Evolutionary conservation across 768 basidiomycete species (phyloP).

Genomic region (Cubamyces sp.): DNA sequence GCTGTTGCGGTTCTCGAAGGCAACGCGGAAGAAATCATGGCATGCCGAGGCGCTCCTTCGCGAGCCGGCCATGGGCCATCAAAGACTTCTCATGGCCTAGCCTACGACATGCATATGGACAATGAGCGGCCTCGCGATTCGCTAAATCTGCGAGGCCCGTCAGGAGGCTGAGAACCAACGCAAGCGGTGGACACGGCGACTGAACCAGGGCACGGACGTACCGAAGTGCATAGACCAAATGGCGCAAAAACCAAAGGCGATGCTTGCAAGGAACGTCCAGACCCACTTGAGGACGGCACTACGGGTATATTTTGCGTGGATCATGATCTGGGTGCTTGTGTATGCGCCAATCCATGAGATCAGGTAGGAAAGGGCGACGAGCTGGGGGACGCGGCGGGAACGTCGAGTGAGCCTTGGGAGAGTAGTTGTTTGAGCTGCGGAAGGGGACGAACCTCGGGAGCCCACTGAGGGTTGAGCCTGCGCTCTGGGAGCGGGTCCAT

Average conservation of each 20-base stretch:
- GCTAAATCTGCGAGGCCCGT: background rate
- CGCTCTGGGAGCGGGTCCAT: slow-evolving; percentile 30
- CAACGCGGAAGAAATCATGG: background rate
- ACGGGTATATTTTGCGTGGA: slow-evolving; percentile 36
- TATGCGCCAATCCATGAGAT: slow-evolving; percentile 38
- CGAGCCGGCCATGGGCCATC: background rate
- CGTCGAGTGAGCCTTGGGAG: background rate
- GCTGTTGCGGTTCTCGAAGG: background rate
- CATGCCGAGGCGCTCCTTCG: background rate
- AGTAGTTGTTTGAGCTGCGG: background rate
- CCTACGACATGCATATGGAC: too few species aligned
- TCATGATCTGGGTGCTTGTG: slow-evolving; percentile 36
- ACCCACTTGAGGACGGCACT: slow-evolving; percentile 25
- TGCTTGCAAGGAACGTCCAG: slow-evolving; percentile 34
- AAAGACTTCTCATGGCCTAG: too few species aligned
- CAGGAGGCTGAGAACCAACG: background rate
- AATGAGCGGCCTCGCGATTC: too few species aligned
- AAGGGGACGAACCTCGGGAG: slow-evolving; percentile 28
- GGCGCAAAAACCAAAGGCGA: slow-evolving; percentile 35
- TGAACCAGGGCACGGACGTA: slow-evolving; percentile 15
- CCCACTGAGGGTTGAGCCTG: slow-evolving; percentile 32
- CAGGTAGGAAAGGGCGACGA: slow-evolving; percentile 34
- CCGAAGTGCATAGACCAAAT: slow-evolving; percentile 40
- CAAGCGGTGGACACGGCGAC: background rate
- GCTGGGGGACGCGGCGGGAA: slow-evolving; percentile 16